Evolutionary conservation across 2,329 filamentous ascomycete genomes (phyloP).

Genomic region (Ascochyta rabiei): DNA sequence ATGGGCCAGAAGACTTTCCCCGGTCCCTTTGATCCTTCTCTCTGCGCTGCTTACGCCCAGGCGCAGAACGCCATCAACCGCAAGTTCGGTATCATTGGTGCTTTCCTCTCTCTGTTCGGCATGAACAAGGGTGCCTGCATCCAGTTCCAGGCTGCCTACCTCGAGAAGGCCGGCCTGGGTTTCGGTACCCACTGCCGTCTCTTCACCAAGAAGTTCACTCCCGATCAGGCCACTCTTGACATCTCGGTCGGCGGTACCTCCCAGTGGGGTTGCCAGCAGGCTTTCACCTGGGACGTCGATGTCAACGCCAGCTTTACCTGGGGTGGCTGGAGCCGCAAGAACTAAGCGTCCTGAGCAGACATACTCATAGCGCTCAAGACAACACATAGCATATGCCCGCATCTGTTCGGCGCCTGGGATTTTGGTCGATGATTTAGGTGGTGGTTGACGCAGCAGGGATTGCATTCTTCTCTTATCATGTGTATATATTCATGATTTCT

Average conservation of each 20-base stretch:
- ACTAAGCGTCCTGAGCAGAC: constrained; percentile 9
- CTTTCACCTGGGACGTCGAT: constrained; percentile 31
- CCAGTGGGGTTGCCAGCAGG: constrained; percentile 31
- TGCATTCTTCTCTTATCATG: constrained; percentile 7
- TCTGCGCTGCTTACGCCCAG: constrained; percentile 32
- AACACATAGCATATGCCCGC: neutral
- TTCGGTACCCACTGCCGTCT: constrained; percentile 37
- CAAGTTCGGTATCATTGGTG: constrained; percentile 19
- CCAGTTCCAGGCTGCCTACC: constrained; percentile 34
- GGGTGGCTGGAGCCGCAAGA: constrained; percentile 18
- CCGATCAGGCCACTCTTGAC: constrained; percentile 26
- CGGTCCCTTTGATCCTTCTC: constrained; percentile 32
- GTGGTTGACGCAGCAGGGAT: neutral
- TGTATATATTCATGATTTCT: constrained; percentile 17
- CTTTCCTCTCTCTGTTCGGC: constrained; percentile 23
- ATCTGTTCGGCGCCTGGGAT: constrained; percentile 9
- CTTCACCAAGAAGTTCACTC: constrained; percentile 32
- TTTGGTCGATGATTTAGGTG: neutral
- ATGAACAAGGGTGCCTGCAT: constrained; percentile 30
- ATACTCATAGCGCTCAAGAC: neutral
- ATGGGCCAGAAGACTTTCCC: constrained; percentile 35
- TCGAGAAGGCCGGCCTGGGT: constrained; percentile 29
- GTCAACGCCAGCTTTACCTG: constrained; percentile 32
- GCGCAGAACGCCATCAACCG: constrained; percentile 33
- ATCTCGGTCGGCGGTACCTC: constrained; percentile 19